phyloP scores from a whole-genome alignment of 2,329 filamentous ascomycete genomes.

The Knoxdaviesia capensis region DNA sequence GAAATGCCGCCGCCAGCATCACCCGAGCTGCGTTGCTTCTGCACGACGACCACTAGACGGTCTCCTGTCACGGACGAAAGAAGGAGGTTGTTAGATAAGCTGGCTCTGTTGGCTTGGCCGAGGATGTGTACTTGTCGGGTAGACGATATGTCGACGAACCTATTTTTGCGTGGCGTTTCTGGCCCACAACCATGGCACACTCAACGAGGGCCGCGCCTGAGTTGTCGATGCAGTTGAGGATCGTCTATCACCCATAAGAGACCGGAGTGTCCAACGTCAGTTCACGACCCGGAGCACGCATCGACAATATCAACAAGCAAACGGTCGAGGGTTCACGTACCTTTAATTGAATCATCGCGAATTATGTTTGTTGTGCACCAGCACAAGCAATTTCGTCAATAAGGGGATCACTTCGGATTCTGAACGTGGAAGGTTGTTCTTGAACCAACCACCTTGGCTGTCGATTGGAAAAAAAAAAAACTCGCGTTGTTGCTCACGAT shows the following conservation, averaged over 20 bases:
- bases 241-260: conserved; percentile 36
- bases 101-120: neutral
- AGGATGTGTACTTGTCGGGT: neutral
- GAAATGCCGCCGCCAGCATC: conserved; percentile 51
- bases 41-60: conserved; percentile 90
- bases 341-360: conserved; percentile 84
- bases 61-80: conserved; percentile 40
- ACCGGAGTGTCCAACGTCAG: neutral
- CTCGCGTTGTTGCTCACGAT: no score
- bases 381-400: no score
- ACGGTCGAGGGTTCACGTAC: conserved; percentile 15
- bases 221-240: conserved; percentile 99
- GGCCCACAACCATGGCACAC: conserved; percentile 81
- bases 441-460: no score
- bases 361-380: neutral
- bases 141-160: conserved; percentile 30
- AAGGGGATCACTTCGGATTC: no score
- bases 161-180: conserved; percentile 73
- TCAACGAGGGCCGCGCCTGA: conserved; percentile 94
- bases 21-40: conserved; percentile 74
- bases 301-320: neutral
- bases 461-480: no score
- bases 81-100: conserved; percentile 3
- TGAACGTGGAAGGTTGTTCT: no score
- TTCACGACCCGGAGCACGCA: neutral